phyloP scores from a whole-genome alignment of 1,139 yeast species.

The Kodamaea alishanica region DNA sequence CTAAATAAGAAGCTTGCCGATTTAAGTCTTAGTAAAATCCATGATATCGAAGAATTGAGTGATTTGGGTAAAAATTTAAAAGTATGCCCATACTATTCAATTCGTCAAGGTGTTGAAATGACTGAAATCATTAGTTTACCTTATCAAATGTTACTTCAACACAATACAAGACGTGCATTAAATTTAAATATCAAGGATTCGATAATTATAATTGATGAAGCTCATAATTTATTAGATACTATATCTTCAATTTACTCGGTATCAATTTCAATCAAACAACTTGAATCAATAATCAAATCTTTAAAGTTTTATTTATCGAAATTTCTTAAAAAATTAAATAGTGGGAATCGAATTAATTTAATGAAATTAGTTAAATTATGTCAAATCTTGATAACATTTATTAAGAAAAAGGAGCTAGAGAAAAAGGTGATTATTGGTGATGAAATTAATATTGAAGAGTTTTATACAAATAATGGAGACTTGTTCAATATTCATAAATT shows the following conservation, averaged over 20 bases:
- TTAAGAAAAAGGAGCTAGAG: constrained; percentile 22
- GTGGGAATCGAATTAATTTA: constrained; percentile 71
- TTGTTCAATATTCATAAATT: constrained; percentile 66
- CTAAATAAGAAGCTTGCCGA: constrained; percentile 53
- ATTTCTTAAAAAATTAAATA: constrained; percentile 60
- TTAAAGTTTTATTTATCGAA: constrained; percentile 54
- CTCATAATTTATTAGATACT: constrained; percentile 83
- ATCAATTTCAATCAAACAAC: constrained; percentile 49
- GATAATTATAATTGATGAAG: constrained; percentile 84
- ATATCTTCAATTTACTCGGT: constrained; percentile 69
- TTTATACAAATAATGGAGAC: constrained; percentile 60
- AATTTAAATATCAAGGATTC: constrained; percentile 59
- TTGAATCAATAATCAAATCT: constrained; percentile 41
- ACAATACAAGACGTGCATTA: constrained; percentile 57
- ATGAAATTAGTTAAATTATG: constrained; percentile 61
- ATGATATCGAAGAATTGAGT: constrained; percentile 81
- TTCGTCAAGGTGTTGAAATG: constrained; percentile 51
- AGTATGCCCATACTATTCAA: constrained; percentile 81
- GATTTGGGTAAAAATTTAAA: constrained; percentile 52
- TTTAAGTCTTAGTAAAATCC: constrained; percentile 53
- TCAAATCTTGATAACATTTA: constrained; percentile 47
- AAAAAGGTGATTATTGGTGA: constrained; percentile 47
- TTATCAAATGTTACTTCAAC: constrained; percentile 72
- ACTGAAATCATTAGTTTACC: constrained; percentile 83
- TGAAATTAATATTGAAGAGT: constrained; percentile 47